Evolutionary conservation across 208 protist genomes (phyloP).

Genomic region (Leishmania martiniquensis): DNA sequence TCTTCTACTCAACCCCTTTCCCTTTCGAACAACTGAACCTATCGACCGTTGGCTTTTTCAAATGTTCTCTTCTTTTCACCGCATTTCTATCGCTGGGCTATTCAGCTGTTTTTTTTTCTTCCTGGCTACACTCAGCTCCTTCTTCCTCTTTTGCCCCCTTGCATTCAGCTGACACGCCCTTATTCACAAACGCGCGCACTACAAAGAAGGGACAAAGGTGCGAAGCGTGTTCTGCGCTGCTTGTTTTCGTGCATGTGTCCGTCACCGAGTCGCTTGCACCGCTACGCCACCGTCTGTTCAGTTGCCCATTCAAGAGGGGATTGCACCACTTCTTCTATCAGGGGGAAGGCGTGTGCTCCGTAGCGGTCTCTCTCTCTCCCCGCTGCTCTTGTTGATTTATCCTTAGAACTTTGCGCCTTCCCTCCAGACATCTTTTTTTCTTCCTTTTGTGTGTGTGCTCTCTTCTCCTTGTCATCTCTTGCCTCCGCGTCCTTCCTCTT

Average conservation of each 20-base stretch:
- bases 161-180: neutral
- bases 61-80: neutral
- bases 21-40: neutral
- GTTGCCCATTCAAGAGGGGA: neutral
- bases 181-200: neutral
- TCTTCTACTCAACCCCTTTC: neutral
- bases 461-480: neutral
- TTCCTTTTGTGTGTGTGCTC: neutral
- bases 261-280: neutral
- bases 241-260: slow-evolving; percentile 5
- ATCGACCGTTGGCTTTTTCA: neutral
- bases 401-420: neutral
- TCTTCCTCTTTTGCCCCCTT: neutral
- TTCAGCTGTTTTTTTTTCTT: slow-evolving; percentile 4
- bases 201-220: neutral
- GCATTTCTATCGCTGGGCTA: neutral
- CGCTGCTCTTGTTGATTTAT: slow-evolving; percentile 9
- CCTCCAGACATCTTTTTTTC: neutral
- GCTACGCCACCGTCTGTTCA: neutral
- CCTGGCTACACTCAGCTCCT: neutral
- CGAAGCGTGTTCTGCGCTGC: neutral
- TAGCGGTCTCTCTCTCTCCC: slow-evolving; percentile 3
- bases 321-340: neutral
- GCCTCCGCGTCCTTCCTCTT: neutral
- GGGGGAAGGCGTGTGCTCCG: neutral